Evolutionary conservation across 192 early-diverging fungal genomes (phyloP), one percentile per base, ranked within the genome.

Genomic region (Linnemannia schmuckeri): DNA sequence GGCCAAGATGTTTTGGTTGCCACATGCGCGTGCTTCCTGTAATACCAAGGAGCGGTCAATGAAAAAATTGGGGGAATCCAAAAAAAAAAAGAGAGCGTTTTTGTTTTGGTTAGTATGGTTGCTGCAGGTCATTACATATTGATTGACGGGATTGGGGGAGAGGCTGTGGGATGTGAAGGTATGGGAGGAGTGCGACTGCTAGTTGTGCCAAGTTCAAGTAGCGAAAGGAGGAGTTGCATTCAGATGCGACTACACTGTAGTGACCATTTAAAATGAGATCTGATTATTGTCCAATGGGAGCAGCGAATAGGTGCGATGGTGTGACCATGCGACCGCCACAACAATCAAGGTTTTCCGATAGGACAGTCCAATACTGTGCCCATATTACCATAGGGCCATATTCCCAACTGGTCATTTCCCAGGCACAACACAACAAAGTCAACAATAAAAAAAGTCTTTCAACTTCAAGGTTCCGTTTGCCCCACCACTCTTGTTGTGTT

Each of bases 1-100:
- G 17, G 98, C 98, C 55, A 99, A 93, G 77, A 99, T 98, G 90
- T 99, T 99, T 86, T 98, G 97, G 87, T 98, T 97, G 54, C 98
- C 98, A 82, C 95, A 94, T 20, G 94, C 94, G 85, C 97, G 97
- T 57, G 97, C 97, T 77, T 95, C 93, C 88, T 92, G 83, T 46
- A 33, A 47, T n/a, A 63, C 69, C 22, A 46, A 24, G 76, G 37
- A 74, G 38, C 27, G 52, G 71, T 30, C 22, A 27, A n/a, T 27
- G 68, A 47, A 70, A 46, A 35, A 40, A 42, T 30, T 44, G 42
- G 24, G 38, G 47, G 52, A 17, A 40, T 35, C 61, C 30, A 40
- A 20, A 70, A 70, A 9, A 20, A 70, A 49, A 49, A 52, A 75
- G 52, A 76, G 75, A 22, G 61, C 22, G 22, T 37, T 61, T 47